These are phyloP conservation scores for Phalaenopsis equestris DNA, from an alignment of 106 monocot genomes.

Conservation along the genomic window DNA sequence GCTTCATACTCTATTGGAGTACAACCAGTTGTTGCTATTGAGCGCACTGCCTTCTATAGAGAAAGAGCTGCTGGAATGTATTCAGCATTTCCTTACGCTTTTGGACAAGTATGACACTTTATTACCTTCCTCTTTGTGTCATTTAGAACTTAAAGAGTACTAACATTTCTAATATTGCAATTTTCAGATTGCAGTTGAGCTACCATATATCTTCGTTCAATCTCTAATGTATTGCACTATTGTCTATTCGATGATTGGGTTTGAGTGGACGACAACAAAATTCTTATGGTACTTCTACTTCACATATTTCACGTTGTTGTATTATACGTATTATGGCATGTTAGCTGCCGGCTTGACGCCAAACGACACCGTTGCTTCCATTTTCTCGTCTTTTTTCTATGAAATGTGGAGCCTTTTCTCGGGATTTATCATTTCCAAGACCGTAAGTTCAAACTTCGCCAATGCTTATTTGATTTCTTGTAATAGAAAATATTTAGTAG, in stretches of 20 bases:
- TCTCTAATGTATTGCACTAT: constrained; percentile 22
- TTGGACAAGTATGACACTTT: constrained; percentile 41
- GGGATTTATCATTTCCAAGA: constrained; percentile 34
- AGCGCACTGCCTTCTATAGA: constrained; percentile 58
- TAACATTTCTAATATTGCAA: not conserved
- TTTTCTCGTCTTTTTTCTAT: constrained; percentile 36
- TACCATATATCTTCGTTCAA: constrained; percentile 48
- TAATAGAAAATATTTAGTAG: too few relatives aligned
- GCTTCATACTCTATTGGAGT: constrained; percentile 35
- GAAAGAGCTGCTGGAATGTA: constrained; percentile 78
- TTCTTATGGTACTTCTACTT: constrained; percentile 30
- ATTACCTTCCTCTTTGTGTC: not conserved
- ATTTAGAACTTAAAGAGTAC: not conserved
- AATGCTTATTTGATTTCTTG: too few relatives aligned
- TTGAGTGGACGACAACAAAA: constrained; percentile 48
- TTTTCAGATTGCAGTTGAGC: constrained; percentile 47
- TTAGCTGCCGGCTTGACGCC: constrained; percentile 38
- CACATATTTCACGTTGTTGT: constrained; percentile 46
- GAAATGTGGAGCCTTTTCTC: constrained; percentile 46
- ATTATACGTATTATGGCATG: constrained; percentile 63
- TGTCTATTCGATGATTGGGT: constrained; percentile 52
- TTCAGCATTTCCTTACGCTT: constrained; percentile 58
- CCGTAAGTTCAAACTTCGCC: constrained; percentile 14
- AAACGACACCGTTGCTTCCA: constrained; percentile 31
- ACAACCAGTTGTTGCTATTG: constrained; percentile 52